A percentile compares a stretch with the other conserved stretches of the same genome.
These are phyloP conservation scores for Rhodomyrtus psidioides DNA, from an alignment of 441 rosid genomes.

Conservation along the genomic window DNA sequence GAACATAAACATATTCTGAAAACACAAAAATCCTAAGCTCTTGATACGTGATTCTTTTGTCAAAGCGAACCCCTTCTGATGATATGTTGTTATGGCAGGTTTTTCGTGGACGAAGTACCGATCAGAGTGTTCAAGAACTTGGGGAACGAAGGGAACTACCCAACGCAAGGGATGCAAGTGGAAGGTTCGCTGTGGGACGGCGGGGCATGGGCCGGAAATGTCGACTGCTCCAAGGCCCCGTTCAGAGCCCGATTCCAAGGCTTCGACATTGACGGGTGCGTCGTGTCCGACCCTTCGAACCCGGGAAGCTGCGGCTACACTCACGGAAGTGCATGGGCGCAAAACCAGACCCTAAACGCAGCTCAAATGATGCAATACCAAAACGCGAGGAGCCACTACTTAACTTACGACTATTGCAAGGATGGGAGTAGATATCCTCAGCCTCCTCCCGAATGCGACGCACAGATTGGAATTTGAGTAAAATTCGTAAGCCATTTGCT, in stretches of 20 bases:
- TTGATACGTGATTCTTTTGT: background rate
- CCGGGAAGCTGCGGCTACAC: constrained; percentile 1
- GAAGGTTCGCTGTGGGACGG: constrained; percentile 15
- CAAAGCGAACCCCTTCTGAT: too few species aligned
- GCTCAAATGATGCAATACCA: constrained; percentile 3
- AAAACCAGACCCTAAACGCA: constrained; percentile 8
- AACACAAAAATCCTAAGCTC: background rate
- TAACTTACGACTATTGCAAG: constrained; percentile 25
- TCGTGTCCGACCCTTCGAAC: background rate
- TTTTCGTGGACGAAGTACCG: constrained; percentile 21
- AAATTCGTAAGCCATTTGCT: background rate
- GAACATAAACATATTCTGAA: background rate
- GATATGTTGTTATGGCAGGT: constrained; percentile 8
- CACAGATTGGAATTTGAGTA: background rate
- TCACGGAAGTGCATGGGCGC: background rate
- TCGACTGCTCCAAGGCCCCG: constrained; percentile 17
- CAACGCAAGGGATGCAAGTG: constrained; percentile 24
- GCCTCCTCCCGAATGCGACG: background rate
- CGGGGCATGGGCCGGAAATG: constrained; percentile 1
- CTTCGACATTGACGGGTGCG: constrained; percentile 25
- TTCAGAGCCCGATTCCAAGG: constrained; percentile 21
- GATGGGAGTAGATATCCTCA: constrained; percentile 12
- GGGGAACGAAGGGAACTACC: constrained; percentile 6
- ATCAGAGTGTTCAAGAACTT: constrained; percentile 24
- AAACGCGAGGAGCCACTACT: constrained; percentile 6